Evolutionary conservation across 202 grass and related monocot genomes (phyloP).

Genomic region (Tripidium arundinaceum): DNA sequence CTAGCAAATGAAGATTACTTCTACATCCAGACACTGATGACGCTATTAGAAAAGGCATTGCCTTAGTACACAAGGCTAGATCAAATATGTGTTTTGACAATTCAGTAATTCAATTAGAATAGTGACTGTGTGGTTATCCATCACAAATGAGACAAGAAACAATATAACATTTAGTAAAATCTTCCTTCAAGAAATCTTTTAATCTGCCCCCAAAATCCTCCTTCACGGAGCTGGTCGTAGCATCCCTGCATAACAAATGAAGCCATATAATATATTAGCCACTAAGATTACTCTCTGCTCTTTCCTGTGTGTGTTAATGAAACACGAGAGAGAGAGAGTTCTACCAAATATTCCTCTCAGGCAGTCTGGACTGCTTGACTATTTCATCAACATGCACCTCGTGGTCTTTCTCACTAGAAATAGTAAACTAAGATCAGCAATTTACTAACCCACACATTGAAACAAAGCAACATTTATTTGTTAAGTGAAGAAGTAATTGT

Average conservation of each 20-base stretch:
- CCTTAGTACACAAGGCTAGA: too few species aligned
- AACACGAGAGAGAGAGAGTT: background rate
- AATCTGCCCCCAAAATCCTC: too few species aligned
- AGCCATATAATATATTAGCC: background rate
- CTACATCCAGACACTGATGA: background rate
- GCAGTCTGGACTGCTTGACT: slow-evolving; percentile 36
- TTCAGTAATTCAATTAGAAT: slow-evolving; percentile 4
- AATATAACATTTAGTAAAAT: too few species aligned
- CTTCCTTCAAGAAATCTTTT: too few species aligned
- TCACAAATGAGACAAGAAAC: too few species aligned
- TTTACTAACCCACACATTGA: background rate
- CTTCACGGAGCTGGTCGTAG: too few species aligned
- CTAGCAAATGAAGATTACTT: background rate
- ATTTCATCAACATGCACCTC: slow-evolving; percentile 86
- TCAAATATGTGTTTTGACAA: too few species aligned
- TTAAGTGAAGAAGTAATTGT: background rate
- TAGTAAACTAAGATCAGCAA: background rate
- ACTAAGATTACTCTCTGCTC: background rate
- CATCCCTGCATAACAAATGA: slow-evolving; percentile 1
- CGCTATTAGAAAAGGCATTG: background rate
- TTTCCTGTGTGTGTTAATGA: background rate
- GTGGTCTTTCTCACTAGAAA: slow-evolving; percentile 56
- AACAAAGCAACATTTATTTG: background rate
- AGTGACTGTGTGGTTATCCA: too few species aligned
- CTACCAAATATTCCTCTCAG: slow-evolving; percentile 46